These are phyloP conservation scores for Knoxia roxburghii DNA, from an alignment of 257 asterid genomes.

Conservation along the genomic window DNA sequence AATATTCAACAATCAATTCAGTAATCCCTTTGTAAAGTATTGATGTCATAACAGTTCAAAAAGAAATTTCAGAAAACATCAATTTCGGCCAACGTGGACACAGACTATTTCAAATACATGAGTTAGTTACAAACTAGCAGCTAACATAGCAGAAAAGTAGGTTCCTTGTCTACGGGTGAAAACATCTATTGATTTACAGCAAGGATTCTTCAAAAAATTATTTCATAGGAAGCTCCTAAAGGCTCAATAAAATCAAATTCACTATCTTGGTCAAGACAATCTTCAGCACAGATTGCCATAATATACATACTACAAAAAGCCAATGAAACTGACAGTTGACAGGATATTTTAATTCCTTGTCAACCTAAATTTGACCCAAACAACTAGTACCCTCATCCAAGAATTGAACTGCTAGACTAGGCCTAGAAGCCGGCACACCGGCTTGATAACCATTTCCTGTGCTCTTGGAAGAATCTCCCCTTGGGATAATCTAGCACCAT, in stretches of 20 bases:
- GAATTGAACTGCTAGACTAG: background rate
- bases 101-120: background rate
- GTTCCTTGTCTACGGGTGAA: no score
- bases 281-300: background rate
- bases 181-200: no score
- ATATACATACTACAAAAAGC: background rate
- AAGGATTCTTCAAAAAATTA: no score
- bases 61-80: background rate
- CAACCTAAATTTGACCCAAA: background rate
- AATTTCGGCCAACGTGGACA: background rate
- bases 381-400: background rate
- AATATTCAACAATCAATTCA: slow-evolving; percentile 14
- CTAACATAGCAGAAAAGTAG: no score
- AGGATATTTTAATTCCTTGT: background rate
- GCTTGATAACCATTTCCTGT: background rate
- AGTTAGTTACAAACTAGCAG: background rate
- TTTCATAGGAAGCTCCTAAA: background rate
- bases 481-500: background rate
- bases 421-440: background rate
- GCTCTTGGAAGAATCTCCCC: background rate
- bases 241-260: no score
- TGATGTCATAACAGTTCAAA: background rate
- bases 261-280: no score
- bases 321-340: background rate
- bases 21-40: background rate